phyloP scores from a whole-genome alignment of 2,329 filamentous ascomycete species.

The Davidsoniella neocaledoniae region DNA sequence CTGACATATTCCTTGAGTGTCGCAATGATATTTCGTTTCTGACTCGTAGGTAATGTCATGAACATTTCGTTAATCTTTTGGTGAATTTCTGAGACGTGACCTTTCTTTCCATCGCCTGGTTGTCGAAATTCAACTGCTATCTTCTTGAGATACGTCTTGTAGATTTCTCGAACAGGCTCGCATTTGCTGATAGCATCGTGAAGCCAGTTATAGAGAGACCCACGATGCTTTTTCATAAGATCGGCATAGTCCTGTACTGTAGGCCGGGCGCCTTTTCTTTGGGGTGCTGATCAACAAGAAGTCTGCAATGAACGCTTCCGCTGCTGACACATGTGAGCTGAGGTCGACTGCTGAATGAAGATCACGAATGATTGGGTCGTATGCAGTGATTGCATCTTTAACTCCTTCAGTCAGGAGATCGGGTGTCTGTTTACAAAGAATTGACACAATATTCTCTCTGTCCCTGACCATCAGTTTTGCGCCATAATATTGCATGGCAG shows the following conservation, averaged over 20 bases:
- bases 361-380: slow-evolving; percentile 56
- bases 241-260: slow-evolving; percentile 57
- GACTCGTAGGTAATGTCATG: not conserved
- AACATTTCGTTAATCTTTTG: slow-evolving; percentile 3
- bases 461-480: slow-evolving; percentile 56
- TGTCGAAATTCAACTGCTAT: slow-evolving; percentile 8
- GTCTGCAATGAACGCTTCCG: slow-evolving; percentile 53
- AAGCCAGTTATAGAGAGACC: slow-evolving; percentile 50
- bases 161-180: slow-evolving; percentile 5
- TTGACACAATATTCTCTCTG: slow-evolving; percentile 50
- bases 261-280: slow-evolving; percentile 26
- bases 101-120: not conserved
- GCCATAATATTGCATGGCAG: slow-evolving; percentile 31
- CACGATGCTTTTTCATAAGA: slow-evolving; percentile 46
- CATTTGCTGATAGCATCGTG: slow-evolving; percentile 35
- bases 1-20: slow-evolving; percentile 9
- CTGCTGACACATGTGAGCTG: slow-evolving; percentile 47
- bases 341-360: slow-evolving; percentile 59
- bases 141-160: slow-evolving; percentile 8
- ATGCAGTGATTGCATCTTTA: slow-evolving; percentile 46
- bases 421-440: slow-evolving; percentile 50
- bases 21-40: not conserved
- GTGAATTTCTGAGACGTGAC: slow-evolving; percentile 7
- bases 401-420: slow-evolving; percentile 57
- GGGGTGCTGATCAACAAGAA: slow-evolving; percentile 32